Percentiles rank a stretch among this genome's conserved stretches.
Conservation (phyloP, 208 protist genomes). For the Ichthyophonus hoferi region DNA sequence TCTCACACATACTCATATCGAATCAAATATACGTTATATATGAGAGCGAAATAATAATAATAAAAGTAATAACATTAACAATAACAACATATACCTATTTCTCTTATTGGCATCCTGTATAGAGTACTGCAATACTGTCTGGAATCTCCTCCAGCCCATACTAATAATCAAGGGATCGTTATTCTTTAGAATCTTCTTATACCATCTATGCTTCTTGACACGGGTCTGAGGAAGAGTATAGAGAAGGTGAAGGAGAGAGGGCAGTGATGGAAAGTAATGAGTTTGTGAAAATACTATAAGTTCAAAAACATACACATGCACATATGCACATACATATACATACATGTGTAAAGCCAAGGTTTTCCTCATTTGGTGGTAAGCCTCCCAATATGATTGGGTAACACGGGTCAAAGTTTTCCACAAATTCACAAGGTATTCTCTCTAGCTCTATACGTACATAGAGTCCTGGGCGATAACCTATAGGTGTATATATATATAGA, state of each 20-base stretch:
- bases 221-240: constrained; percentile 45
- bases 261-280: not conserved
- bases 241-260: not conserved
- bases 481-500: no score
- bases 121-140: constrained; percentile 68
- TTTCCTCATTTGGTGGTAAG: constrained; percentile 85
- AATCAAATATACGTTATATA: no score
- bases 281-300: not conserved
- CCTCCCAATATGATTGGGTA: constrained; percentile 85
- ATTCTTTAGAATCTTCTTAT: constrained; percentile 92
- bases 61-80: no score
- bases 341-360: constrained; percentile 82
- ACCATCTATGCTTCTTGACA: constrained; percentile 97
- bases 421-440: constrained; percentile 89
- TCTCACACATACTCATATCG: no score
- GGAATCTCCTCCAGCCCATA: constrained; percentile 97
- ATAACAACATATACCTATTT: no score
- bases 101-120: constrained; percentile 88
- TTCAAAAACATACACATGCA: constrained; percentile 31
- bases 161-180: constrained; percentile 96
- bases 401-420: constrained; percentile 76
- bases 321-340: not conserved
- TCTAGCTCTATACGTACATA: constrained; percentile 91
- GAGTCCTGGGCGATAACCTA: constrained; percentile 79
- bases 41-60: no score